A percentile compares a stretch with the other conserved stretches of the same genome.
phyloP scores from a whole-genome alignment of 225 moss, liverwort and hornwort species.

The Marchantia paleacea region DNA sequence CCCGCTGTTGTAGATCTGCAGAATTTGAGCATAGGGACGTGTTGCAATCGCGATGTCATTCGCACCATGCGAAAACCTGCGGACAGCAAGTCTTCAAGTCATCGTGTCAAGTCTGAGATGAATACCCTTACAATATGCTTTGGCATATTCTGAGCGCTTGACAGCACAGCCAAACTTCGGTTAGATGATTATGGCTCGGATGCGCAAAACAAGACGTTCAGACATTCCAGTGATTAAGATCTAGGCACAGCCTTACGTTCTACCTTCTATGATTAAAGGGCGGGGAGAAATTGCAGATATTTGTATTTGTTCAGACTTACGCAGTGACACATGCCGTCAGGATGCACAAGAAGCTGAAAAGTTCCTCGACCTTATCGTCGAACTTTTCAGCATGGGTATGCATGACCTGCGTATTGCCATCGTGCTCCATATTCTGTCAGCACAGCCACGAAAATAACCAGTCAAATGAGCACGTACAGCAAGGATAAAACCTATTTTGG shows the following conservation, averaged over 20 bases:
- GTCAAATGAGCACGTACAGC: not conserved
- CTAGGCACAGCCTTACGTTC: no score
- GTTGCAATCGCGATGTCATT: constrained; percentile 31
- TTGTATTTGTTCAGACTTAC: not conserved
- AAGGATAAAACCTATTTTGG: not conserved
- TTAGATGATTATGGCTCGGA: not conserved
- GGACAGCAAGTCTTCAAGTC: not conserved
- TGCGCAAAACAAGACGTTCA: not conserved
- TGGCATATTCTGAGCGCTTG: not conserved
- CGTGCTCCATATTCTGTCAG: not conserved
- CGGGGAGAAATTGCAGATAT: not conserved
- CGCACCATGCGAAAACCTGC: constrained; percentile 31
- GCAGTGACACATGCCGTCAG: constrained; percentile 32
- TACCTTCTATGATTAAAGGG: not conserved
- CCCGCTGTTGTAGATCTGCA: constrained; percentile 29
- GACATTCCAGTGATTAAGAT: no score
- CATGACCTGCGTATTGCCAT: constrained; percentile 10
- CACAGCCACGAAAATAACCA: not conserved
- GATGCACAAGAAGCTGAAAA: constrained; percentile 32
- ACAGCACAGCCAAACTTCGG: not conserved
- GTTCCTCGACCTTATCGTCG: constrained; percentile 26
- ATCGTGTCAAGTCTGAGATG: not conserved
- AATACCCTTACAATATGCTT: not conserved
- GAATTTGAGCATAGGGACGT: constrained; percentile 24
- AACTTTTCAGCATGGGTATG: constrained; percentile 33